phyloP scores from a whole-genome alignment of 768 basidiomycete species.

The Macrocybe gigantea region DNA sequence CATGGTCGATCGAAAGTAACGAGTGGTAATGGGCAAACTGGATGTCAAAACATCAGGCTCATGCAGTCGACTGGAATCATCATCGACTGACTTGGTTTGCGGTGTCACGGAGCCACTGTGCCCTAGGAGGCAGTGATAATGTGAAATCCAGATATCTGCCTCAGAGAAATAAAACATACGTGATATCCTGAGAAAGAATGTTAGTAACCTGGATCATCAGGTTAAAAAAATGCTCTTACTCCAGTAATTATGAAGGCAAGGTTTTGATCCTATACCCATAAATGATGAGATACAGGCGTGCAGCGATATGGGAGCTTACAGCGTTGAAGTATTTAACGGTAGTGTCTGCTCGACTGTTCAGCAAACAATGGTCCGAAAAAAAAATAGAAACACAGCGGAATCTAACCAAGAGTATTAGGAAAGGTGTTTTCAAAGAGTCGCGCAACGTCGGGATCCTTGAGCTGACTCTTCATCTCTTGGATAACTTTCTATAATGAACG shows the following conservation, averaged over 20 bases:
- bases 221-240: slow-evolving; percentile 27
- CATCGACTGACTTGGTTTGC: slow-evolving; percentile 56
- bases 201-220: slow-evolving; percentile 1
- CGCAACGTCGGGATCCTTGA: slow-evolving; percentile 75
- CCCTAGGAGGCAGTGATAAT: slow-evolving; percentile 32
- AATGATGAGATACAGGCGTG: not conserved
- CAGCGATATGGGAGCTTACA: slow-evolving; percentile 24
- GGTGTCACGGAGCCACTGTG: slow-evolving; percentile 81
- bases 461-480: slow-evolving; percentile 59
- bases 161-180: slow-evolving; percentile 35
- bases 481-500: slow-evolving; percentile 53
- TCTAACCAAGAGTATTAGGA: slow-evolving; percentile 71
- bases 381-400: not conserved
- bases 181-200: slow-evolving; percentile 50
- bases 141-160: no score
- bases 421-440: slow-evolving; percentile 79
- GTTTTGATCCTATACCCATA: slow-evolving; percentile 46
- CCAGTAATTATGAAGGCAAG: slow-evolving; percentile 80
- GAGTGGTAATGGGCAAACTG: slow-evolving; percentile 69
- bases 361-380: not conserved
- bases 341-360: slow-evolving; percentile 43
- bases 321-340: slow-evolving; percentile 72
- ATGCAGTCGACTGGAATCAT: not conserved
- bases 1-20: slow-evolving; percentile 49
- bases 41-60: slow-evolving; percentile 1